Percentiles rank a stretch among this genome's conserved stretches.
These are phyloP conservation scores for Corylus heterophylla DNA, from an alignment of 306 rosid genomes.

Conservation along the genomic window DNA sequence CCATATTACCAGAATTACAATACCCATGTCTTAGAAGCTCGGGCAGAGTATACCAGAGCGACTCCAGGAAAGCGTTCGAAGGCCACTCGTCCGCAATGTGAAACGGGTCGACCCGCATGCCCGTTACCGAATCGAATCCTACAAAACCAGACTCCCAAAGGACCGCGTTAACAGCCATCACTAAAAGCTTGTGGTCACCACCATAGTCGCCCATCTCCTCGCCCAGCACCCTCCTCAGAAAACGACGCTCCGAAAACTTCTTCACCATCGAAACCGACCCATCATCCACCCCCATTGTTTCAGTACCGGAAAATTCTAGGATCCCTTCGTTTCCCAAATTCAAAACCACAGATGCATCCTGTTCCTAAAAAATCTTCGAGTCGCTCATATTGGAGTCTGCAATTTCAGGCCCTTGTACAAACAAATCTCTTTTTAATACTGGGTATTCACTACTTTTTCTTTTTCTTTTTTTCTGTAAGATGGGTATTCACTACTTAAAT, in stretches of 20 bases:
- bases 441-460: too few species aligned
- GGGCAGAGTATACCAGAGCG: constrained; percentile 61
- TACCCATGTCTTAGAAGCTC: constrained; percentile 41
- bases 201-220: constrained; percentile 43
- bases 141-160: constrained; percentile 80
- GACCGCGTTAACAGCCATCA: constrained; percentile 60
- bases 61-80: constrained; percentile 37
- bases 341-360: constrained; percentile 7
- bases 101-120: constrained; percentile 29
- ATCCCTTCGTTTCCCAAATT: constrained; percentile 4
- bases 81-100: constrained; percentile 43
- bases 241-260: constrained; percentile 43
- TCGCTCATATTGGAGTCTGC: not conserved
- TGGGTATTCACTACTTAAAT: too few species aligned
- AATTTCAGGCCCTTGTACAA: not conserved
- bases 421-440: not conserved
- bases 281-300: constrained; percentile 34
- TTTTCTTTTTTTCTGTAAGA: too few species aligned
- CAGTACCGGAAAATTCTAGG: constrained; percentile 15
- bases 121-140: constrained; percentile 37
- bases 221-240: constrained; percentile 45
- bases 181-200: constrained; percentile 44
- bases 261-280: constrained; percentile 34
- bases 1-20: constrained; percentile 3
- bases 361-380: constrained; percentile 2